Base-by-base conservation (phyloP, 2,329 filamentous ascomycete species). In the Aspergillus tamarii region DNA sequence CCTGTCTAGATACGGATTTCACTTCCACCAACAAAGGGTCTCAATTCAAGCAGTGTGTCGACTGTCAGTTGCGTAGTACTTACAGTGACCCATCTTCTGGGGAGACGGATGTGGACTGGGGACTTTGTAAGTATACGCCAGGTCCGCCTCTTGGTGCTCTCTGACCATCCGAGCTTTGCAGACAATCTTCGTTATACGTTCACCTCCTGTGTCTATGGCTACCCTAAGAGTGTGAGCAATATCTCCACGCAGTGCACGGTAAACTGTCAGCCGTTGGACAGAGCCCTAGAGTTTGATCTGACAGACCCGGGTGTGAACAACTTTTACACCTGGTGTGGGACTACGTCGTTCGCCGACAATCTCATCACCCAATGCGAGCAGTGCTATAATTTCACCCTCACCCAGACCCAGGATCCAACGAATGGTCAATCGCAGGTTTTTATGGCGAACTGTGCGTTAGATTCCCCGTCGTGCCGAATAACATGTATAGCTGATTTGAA, bases 181-280 rank as follows among this genome's bases (percentile, higher is more conserved):
- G 81, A 80, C 70, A 82, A 82, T 59, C 74, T 83, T 55, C 80
- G 81, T 46, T 83, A 75, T 65, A 75, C 80, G 1, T 76, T 82
- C 45, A 76, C 79, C 6, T 75, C 72, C 50, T 83, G 81, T 65
- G 76, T 83, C 41, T 83, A 77, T 68, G 79, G 76, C 34, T 78
- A 68, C 32, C 81, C 81, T 9, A 66, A 68, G n/a, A 64, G 59
- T 28, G 70, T 72, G 63, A 73, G 66, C 65, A 79, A 74, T 69
- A 72, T 80, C 19, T 81, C 80, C 9, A 81, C 78, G 11, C 80
- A 79, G 5, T 83, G 81, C 61, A 76, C 80, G 53, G 81, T 83
- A 16, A 73, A 77, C 28, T 83, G 81, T 63, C 70, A 75, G n/a
- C 59, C 70, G 0, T 65, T 83, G 36, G 64, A 67, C 28, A 59